Evolutionary conservation across 768 basidiomycete genomes (phyloP), one percentile per base, ranked within the genome.

Genomic region (Clavaria fumosa): DNA sequence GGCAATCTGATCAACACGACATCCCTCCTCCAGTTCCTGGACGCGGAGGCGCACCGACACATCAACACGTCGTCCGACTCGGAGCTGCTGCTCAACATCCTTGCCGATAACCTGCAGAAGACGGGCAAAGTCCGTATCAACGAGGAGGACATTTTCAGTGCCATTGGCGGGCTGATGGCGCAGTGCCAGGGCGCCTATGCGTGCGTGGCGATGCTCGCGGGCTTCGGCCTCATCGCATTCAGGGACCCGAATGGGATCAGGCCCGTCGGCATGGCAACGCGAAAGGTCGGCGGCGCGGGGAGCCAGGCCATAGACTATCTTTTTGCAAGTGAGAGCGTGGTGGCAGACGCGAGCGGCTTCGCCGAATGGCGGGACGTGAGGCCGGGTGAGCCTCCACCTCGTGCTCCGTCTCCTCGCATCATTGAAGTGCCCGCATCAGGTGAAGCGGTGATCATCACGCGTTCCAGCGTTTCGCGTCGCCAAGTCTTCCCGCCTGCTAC

Each of bases 71-170:
- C 88, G 31, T 95, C 89, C 19, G 95, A 99, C 62, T 97, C 93
- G 3, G 95, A 99, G 59, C 67, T 99, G 9, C 72, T 99, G 27
- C 73, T 99, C 45, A 99, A 99, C 60, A 86, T 95, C 47, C 88
- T 99, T 55, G 95, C 95, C 37, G 76, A 97, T 66, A 91, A 93
- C 49, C 73, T 99, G 12, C 95, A 99, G 52, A 78, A 96, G 56
- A 97, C 93, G 7, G 95, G 93, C 39, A 99, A 99, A 58, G 91
- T 96, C 60, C 85, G 90, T 43, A 99, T 97, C 63, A 97, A 97
- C 53, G 93, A 96, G 53, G 95, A 99, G 48, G 95, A 99, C 58
- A 95, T 99, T 47, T 97, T 99, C 59, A 84, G 76, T 11, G 93
- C 95, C 22, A 76, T 96, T 38, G 70, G 81, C 9, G 81, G 82